phyloP scores from a whole-genome alignment of 768 basidiomycete species.

The Rhodotorula taiwanensis region DNA sequence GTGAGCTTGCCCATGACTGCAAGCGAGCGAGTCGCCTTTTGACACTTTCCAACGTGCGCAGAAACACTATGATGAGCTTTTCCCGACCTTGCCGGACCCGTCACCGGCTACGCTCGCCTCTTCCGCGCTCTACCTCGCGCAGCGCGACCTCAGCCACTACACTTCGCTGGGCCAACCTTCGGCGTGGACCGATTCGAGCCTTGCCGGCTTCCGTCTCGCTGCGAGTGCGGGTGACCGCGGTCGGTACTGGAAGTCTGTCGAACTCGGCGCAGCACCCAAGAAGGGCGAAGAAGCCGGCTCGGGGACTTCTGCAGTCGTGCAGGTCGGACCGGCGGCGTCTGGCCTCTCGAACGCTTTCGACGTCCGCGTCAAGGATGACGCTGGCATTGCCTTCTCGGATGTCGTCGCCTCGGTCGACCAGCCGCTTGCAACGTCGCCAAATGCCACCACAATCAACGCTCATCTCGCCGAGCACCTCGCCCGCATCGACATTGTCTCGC shows the following conservation, averaged over 20 bases:
- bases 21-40: too few relatives aligned
- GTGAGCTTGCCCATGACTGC: conserved; percentile 52
- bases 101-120: conserved; percentile 63
- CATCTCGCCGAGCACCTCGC: conserved; percentile 7
- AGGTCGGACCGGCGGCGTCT: neutral
- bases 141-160: conserved; percentile 54
- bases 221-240: conserved; percentile 58
- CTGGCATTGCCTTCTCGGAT: neutral
- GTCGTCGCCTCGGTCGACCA: neutral
- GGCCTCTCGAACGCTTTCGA: neutral
- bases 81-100: conserved; percentile 59
- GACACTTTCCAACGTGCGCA: too few relatives aligned
- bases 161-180: conserved; percentile 35
- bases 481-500: conserved; percentile 23
- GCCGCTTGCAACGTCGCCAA: neutral
- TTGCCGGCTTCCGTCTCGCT: conserved; percentile 60
- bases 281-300: conserved; percentile 3
- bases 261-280: neutral
- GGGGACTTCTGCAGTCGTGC: neutral
- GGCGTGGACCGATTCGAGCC: conserved; percentile 61
- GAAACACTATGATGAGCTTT: conserved; percentile 79
- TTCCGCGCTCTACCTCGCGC: conserved; percentile 66
- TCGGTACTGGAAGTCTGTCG: conserved; percentile 6
- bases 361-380: conserved; percentile 1
- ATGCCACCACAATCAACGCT: neutral